These are phyloP conservation scores for Naganishia vishniacii DNA, from an alignment of 768 basidiomycete genomes.

Conservation along the genomic window DNA sequence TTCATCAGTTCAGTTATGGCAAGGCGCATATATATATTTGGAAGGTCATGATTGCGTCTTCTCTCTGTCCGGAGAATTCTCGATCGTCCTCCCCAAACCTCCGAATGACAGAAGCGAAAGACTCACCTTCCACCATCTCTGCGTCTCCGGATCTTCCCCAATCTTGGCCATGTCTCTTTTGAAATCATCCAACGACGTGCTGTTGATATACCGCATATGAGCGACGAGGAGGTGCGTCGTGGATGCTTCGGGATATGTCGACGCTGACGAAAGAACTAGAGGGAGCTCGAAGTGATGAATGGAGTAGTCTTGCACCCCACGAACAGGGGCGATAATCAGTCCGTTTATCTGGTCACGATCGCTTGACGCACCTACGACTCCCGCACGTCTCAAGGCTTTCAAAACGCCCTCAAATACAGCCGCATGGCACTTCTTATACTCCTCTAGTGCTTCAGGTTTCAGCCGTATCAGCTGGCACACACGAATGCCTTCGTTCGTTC, in stretches of 20 bases:
- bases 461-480: conserved; percentile 72
- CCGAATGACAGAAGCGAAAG: no score
- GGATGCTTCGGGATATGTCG: neutral
- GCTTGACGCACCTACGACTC: conserved; percentile 53
- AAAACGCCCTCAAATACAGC: conserved; percentile 68
- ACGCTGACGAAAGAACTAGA: conserved; percentile 44
- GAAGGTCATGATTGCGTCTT: no score
- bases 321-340: neutral
- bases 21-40: no score
- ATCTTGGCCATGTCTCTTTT: conserved; percentile 63
- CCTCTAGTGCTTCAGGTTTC: conserved; percentile 45
- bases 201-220: conserved; percentile 69
- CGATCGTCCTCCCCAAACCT: no score
- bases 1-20: neutral
- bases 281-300: conserved; percentile 61
- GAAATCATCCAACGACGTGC: conserved; percentile 52
- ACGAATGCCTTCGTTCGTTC: conserved; percentile 50
- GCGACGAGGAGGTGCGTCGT: conserved; percentile 59
- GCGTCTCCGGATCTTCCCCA: conserved; percentile 64
- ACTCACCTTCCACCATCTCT: conserved; percentile 64
- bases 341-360: neutral
- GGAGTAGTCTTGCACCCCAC: conserved; percentile 58
- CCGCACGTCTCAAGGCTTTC: conserved; percentile 58
- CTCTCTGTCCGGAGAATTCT: no score
- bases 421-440: conserved; percentile 54